Evolutionary conservation across 2,329 filamentous ascomycete genomes (phyloP), one percentile per base, ranked within the genome.

Genomic region (Fusarium sp.): DNA sequence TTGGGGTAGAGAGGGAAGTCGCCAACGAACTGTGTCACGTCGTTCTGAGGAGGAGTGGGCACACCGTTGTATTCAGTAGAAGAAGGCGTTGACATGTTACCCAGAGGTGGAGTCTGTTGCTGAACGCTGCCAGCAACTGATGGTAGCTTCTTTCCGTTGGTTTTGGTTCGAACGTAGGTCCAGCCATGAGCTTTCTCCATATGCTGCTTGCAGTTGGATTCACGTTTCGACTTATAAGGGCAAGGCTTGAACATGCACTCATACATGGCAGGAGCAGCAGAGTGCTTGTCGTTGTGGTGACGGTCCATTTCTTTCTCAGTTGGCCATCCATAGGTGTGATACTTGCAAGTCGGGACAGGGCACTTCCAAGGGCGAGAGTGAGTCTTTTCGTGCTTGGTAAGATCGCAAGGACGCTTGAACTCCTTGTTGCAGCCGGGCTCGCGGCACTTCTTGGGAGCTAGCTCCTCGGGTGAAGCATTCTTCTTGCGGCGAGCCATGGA

Each of bases 351-450:
- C 44, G 88, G 80, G 28, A 94, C 86, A 11, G 91, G 89, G 83
- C 96, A 99, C 86, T 99, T 99, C 93, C 94, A 98, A 15, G 96
- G 96, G 40, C 96, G 93, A 63, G 94, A 95, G 82, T 99, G 96
- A 1, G 96, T 98, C 87, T 98, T 99, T 85, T 97, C 93, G 84
- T 99, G 96, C 87, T 98, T 98, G 75, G 95, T 98, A 67, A 98
- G 86, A 82, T 99, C 96, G 83, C 96, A 98, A n/a, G 94, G 94
- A 71, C 96, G 92, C 84, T 96, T 97, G 86, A 98, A 98, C 82
- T 96, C 91, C 85, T 97, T 98, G 82, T 90, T 91, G 85, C 96
- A 98, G 44, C 90, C 89, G 9, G 86, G 86, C 80, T 95, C 90
- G 71, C 88, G 88, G 86, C 94, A 97, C 77, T 90, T 90, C 84